These are phyloP conservation scores for Beta vulgaris DNA, from an alignment of 148 eudicot species.

Conservation along the genomic window DNA sequence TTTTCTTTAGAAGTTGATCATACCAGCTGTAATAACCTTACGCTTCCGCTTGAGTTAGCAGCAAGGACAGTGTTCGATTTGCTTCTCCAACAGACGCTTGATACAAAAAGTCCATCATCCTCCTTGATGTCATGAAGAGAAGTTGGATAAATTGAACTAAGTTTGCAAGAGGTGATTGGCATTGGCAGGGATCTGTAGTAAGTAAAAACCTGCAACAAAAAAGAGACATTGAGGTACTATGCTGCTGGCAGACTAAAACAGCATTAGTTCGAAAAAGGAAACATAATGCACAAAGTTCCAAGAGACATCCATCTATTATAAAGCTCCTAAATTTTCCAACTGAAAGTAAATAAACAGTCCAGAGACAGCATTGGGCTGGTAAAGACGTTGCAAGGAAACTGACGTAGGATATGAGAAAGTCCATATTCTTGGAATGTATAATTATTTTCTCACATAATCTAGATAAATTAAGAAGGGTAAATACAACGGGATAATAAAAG, in stretches of 20 bases:
- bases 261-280: background rate
- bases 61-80: slow-evolving; percentile 53
- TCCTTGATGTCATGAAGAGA: slow-evolving; percentile 39
- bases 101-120: slow-evolving; percentile 50
- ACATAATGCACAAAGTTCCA: background rate
- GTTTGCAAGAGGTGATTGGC: slow-evolving; percentile 52
- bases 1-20: slow-evolving; percentile 8
- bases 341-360: background rate
- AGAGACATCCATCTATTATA: background rate
- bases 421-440: background rate
- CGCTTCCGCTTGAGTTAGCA: slow-evolving; percentile 55
- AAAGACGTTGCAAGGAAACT: background rate
- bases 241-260: background rate
- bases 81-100: slow-evolving; percentile 63
- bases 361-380: background rate
- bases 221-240: background rate
- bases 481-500: background rate
- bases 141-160: slow-evolving; percentile 40
- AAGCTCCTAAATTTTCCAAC: background rate
- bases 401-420: background rate
- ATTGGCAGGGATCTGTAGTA: slow-evolving; percentile 57
- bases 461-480: background rate
- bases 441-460: background rate
- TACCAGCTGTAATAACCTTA: slow-evolving; percentile 45
- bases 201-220: slow-evolving; percentile 45